Conservation (phyloP, 1,139 yeast species). For the Debaryomyces singareniensis region DNA sequence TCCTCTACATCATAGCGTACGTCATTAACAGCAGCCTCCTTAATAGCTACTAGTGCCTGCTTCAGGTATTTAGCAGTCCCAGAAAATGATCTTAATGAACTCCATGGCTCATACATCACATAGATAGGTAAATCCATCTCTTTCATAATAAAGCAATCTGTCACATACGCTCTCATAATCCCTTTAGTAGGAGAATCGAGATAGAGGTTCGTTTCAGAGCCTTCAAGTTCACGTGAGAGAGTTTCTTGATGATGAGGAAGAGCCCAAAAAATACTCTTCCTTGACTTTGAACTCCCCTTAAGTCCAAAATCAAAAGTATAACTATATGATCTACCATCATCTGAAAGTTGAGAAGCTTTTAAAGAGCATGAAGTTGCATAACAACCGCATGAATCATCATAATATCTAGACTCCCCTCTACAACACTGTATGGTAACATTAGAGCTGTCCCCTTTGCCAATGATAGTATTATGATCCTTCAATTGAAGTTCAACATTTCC, state of each 20-base stretch:
- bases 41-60: slow-evolving; percentile 32
- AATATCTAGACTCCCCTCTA: slow-evolving; percentile 34
- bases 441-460: slow-evolving; percentile 28
- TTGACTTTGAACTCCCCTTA: slow-evolving; percentile 23
- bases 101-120: slow-evolving; percentile 56
- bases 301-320: slow-evolving; percentile 25
- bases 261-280: slow-evolving; percentile 39
- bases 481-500: slow-evolving; percentile 29
- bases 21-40: slow-evolving; percentile 46
- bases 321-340: slow-evolving; percentile 17
- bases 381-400: slow-evolving; percentile 48
- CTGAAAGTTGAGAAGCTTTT: slow-evolving; percentile 13
- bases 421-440: slow-evolving; percentile 37
- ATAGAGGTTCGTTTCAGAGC: slow-evolving; percentile 25
- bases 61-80: slow-evolving; percentile 29
- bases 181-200: slow-evolving; percentile 71
- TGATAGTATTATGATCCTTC: slow-evolving; percentile 40
- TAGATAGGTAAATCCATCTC: slow-evolving; percentile 39
- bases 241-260: slow-evolving; percentile 65
- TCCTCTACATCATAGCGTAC: slow-evolving; percentile 47
- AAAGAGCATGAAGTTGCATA: slow-evolving; percentile 20
- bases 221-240: slow-evolving; percentile 17
- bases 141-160: slow-evolving; percentile 46
- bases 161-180: slow-evolving; percentile 50
- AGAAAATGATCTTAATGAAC: slow-evolving; percentile 27